These are phyloP conservation scores for Scleroderma citrinum DNA, from an alignment of 768 basidiomycete genomes.

Conservation along the genomic window DNA sequence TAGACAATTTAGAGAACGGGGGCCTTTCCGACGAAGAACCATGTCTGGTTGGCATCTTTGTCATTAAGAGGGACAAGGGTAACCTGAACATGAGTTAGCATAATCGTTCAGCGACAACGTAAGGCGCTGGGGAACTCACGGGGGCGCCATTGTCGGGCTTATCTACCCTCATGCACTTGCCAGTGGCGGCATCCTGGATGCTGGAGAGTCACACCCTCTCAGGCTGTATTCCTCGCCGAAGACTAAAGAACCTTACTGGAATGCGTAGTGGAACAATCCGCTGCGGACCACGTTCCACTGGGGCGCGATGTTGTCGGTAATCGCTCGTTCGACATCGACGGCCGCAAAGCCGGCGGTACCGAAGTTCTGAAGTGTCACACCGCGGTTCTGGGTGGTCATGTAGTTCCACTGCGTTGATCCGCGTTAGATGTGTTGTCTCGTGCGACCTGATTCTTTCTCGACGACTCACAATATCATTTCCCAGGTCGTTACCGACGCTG, in stretches of 20 bases:
- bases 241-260: not conserved
- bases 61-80: not conserved
- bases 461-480: constrained; percentile 6
- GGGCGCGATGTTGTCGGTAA: constrained; percentile 1
- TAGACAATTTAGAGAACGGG: too few species aligned
- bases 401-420: constrained; percentile 5
- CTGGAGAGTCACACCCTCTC: not conserved
- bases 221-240: not conserved
- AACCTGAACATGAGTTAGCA: not conserved
- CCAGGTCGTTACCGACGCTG: constrained; percentile 6
- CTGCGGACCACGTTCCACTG: not conserved
- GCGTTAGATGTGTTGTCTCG: not conserved
- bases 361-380: constrained; percentile 2
- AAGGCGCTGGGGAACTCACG: not conserved
- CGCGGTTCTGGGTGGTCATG: not conserved
- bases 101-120: not conserved
- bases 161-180: not conserved
- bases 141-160: not conserved
- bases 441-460: not conserved
- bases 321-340: not conserved
- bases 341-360: constrained; percentile 3
- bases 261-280: constrained; percentile 1
- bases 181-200: not conserved
- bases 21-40: constrained; percentile 7
- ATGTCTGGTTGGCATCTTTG: not conserved